phyloP scores from a whole-genome alignment of 768 basidiomycete genomes.

The Mycena leptocephala region DNA sequence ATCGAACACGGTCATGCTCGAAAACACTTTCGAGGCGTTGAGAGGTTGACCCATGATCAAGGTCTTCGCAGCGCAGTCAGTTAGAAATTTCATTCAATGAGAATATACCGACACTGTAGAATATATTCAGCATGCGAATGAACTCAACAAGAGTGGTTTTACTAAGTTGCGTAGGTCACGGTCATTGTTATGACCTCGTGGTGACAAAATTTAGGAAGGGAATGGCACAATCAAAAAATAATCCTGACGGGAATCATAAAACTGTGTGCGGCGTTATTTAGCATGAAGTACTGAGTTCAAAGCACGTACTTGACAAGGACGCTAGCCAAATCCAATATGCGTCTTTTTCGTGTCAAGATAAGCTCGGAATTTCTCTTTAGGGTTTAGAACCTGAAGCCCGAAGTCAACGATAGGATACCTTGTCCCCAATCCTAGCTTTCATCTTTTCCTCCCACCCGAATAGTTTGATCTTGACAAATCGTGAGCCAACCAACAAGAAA shows the following conservation, averaged over 20 bases:
- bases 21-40: slow-evolving; percentile 44
- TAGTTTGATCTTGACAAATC: slow-evolving; percentile 44
- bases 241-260: slow-evolving; percentile 42
- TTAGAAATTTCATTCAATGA: slow-evolving; percentile 53
- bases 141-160: background rate
- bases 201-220: background rate
- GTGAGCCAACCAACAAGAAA: background rate
- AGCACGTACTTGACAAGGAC: slow-evolving; percentile 46
- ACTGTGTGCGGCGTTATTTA: slow-evolving; percentile 43
- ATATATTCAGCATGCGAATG: slow-evolving; percentile 47
- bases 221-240: background rate
- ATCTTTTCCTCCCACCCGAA: slow-evolving; percentile 80
- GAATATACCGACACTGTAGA: slow-evolving; percentile 2
- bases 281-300: background rate
- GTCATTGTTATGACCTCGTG: slow-evolving; percentile 63
- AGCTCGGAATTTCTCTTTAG: slow-evolving; percentile 63
- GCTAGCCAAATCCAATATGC: slow-evolving; percentile 58
- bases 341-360: slow-evolving; percentile 54
- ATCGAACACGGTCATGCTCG: slow-evolving; percentile 63
- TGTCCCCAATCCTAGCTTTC: slow-evolving; percentile 65
- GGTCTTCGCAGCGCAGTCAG: slow-evolving; percentile 1
- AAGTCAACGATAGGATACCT: slow-evolving; percentile 41
- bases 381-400: slow-evolving; percentile 38
- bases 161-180: slow-evolving; percentile 61
- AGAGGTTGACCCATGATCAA: slow-evolving; percentile 17